Evolutionary conservation across 2,329 filamentous ascomycete genomes (phyloP).

Genomic region (Cyanodermella asteris): DNA sequence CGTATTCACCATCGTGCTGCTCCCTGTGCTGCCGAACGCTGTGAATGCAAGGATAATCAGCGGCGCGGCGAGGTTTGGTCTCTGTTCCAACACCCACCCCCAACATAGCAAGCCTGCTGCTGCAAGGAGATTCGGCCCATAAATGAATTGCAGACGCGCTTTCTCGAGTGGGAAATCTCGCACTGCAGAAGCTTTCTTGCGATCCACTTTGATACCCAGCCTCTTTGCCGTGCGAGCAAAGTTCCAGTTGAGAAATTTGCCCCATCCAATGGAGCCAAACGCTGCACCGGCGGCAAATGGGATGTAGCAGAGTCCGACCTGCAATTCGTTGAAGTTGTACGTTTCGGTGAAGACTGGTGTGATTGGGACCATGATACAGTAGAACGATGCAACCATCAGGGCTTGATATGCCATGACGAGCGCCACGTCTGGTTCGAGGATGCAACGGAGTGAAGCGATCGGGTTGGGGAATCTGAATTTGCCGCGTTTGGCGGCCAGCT

Average conservation of each 20-base stretch:
- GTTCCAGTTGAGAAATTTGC: constrained; percentile 1
- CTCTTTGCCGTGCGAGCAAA: neutral
- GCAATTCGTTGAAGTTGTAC: neutral
- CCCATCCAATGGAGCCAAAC: neutral
- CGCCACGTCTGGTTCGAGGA: constrained; percentile 13
- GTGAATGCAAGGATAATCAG: constrained; percentile 18
- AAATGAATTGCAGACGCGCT: constrained; percentile 16
- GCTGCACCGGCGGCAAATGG: neutral
- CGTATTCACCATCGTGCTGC: constrained; percentile 33
- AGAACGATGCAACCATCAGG: neutral
- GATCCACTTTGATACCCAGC: constrained; percentile 13
- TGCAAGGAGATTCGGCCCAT: constrained; percentile 10
- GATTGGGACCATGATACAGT: neutral
- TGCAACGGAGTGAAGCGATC: constrained; percentile 16
- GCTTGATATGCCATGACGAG: neutral
- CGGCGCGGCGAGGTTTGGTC: constrained; percentile 14
- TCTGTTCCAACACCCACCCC: constrained; percentile 13
- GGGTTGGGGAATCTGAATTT: constrained; percentile 23
- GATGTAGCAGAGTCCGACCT: constrained; percentile 1
- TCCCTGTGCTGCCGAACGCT: constrained; percentile 28
- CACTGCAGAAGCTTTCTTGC: constrained; percentile 32
- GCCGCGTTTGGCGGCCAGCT: constrained; percentile 9
- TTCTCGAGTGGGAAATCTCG: constrained; percentile 28
- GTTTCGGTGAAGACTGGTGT: neutral
- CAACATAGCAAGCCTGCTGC: constrained; percentile 12